Conservation (phyloP, 169 alveolate genomes). For the Cryptosporidium viatorum region DNA sequence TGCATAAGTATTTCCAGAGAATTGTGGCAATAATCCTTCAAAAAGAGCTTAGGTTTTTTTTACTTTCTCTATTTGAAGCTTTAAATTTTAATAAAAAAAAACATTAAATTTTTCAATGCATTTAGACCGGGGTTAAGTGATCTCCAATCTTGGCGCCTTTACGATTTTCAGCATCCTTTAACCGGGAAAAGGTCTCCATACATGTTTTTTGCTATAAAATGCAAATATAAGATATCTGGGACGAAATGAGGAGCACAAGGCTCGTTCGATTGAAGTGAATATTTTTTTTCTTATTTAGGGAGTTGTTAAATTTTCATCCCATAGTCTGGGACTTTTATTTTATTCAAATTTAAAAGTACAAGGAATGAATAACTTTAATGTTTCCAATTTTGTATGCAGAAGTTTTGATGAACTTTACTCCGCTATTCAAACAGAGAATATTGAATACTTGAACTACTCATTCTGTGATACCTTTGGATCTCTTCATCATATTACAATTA, state of each 20-base stretch:
- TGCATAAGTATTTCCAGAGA: background rate
- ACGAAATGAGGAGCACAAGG: conserved; percentile 2
- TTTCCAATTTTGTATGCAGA: conserved; percentile 4
- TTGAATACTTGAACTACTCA: conserved; percentile 52
- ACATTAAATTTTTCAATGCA: conserved; percentile 31
- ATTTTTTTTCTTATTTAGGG: background rate
- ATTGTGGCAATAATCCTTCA: background rate
- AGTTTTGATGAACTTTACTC: conserved; percentile 39
- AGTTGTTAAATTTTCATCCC: background rate
- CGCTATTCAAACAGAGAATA: conserved; percentile 23
- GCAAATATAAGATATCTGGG: conserved; percentile 14
- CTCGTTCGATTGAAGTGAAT: background rate
- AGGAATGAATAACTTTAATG: background rate
- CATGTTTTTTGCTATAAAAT: conserved; percentile 5
- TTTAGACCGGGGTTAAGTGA: conserved; percentile 73
- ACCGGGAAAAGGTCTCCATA: conserved; percentile 28
- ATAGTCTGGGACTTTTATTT: background rate
- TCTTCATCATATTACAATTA: conserved; percentile 56
- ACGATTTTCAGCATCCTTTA: conserved; percentile 32
- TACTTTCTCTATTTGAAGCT: conserved; percentile 6
- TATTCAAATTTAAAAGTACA: background rate
- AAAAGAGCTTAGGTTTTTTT: background rate
- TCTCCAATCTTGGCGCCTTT: conserved; percentile 73
- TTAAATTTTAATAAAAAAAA: background rate
- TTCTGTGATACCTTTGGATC: conserved; percentile 72